phyloP scores from a whole-genome alignment of 2,329 filamentous ascomycete genomes.

The Rugonectria rugulosa region DNA sequence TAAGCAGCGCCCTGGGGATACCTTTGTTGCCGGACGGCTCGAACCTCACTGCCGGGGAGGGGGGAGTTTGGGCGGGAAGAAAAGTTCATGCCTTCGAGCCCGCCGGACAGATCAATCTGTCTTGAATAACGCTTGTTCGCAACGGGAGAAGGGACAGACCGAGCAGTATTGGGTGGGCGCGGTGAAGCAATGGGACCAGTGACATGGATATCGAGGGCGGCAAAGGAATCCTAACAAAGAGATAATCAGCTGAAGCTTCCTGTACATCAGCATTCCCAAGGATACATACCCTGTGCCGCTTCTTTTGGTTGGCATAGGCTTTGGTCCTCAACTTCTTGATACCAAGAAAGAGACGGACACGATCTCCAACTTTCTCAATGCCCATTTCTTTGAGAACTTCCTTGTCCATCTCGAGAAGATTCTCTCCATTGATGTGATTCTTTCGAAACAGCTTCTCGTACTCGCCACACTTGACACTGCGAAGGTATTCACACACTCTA shows the following conservation, averaged over 20 bases:
- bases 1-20: conserved; percentile 63
- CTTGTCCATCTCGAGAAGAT: conserved; percentile 96
- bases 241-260: conserved; percentile 15
- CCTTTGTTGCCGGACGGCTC: conserved; percentile 59
- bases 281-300: conserved; percentile 79
- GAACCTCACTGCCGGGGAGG: conserved; percentile 58
- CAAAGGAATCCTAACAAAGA: conserved; percentile 76
- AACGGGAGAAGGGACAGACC: conserved; percentile 48
- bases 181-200: conserved; percentile 52
- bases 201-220: conserved; percentile 73
- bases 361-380: conserved; percentile 96
- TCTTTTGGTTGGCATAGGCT: conserved; percentile 78
- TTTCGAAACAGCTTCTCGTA: conserved; percentile 89
- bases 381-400: conserved; percentile 97
- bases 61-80: conserved; percentile 77
- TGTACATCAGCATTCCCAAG: not conserved
- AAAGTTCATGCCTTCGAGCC: conserved; percentile 58
- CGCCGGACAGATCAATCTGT: conserved; percentile 60
- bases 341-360: conserved; percentile 86
- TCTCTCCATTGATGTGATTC: conserved; percentile 98
- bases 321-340: conserved; percentile 85
- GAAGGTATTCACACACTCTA: conserved; percentile 88
- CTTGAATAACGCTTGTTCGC: conserved; percentile 70
- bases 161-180: conserved; percentile 67
- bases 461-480: conserved; percentile 89